phyloP scores from a whole-genome alignment of 1,284 basidiomycete species.

The Ustanciosporium gigantosporum region DNA sequence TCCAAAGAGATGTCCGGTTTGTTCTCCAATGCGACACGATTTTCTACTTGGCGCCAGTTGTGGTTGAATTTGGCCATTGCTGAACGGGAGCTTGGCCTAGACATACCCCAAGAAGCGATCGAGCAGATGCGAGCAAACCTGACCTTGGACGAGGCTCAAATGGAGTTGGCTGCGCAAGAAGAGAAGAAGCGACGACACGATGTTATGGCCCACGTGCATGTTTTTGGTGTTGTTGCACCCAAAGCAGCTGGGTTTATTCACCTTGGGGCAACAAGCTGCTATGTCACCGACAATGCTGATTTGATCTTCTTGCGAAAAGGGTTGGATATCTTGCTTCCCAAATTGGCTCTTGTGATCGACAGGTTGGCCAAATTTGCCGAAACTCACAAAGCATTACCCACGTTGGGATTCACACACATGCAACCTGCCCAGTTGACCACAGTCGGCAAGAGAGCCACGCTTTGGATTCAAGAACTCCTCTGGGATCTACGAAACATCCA shows the following conservation, averaged over 20 bases:
- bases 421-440: constrained; percentile 98
- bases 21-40: constrained; percentile 89
- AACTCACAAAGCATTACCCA: constrained; percentile 63
- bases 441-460: constrained; percentile 96
- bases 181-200: constrained; percentile 98
- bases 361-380: constrained; percentile 79
- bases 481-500: constrained; percentile 96
- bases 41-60: constrained; percentile 92
- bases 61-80: constrained; percentile 97
- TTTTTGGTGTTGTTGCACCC: constrained; percentile 89
- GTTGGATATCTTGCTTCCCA: constrained; percentile 80
- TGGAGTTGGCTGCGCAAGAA: constrained; percentile 86
- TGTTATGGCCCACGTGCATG: constrained; percentile 99
- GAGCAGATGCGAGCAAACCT: constrained; percentile 91
- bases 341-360: constrained; percentile 85
- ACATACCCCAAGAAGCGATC: constrained; percentile 86
- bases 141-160: constrained; percentile 82
- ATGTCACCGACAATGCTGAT: constrained; percentile 89
- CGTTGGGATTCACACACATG: constrained; percentile 96
- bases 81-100: constrained; percentile 91
- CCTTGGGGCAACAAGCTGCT: constrained; percentile 95
- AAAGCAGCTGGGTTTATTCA: constrained; percentile 97
- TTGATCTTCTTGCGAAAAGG: constrained; percentile 92
- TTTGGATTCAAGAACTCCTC: constrained; percentile 91
- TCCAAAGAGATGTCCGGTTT: constrained; percentile 97